Conservation (phyloP, 371 early-diverging fungal genomes). For the Mucor velutinosus region DNA sequence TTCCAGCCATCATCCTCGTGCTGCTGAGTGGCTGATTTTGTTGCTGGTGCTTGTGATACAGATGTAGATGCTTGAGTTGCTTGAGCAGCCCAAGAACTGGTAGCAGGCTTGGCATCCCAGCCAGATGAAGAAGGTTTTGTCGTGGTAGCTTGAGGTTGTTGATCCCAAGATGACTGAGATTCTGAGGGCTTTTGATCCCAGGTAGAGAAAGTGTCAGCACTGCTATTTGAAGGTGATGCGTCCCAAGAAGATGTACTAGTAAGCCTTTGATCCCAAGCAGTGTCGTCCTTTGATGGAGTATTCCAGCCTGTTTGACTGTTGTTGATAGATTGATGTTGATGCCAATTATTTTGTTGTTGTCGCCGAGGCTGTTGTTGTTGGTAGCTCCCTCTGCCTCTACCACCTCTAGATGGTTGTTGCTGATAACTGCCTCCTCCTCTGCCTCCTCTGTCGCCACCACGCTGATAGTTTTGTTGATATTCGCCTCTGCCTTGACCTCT, state of each 20-base stretch:
- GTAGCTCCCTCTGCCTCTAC: not conserved
- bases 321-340: not conserved
- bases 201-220: not conserved
- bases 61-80: not conserved
- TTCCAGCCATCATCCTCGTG: conserved; percentile 10
- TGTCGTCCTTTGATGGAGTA: not conserved
- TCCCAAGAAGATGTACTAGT: not conserved
- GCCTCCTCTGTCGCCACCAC: not conserved
- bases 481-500: not conserved
- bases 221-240: not conserved
- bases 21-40: not conserved
- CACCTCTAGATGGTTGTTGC: not conserved
- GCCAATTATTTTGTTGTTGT: not conserved
- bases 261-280: not conserved
- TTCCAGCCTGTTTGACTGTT: not conserved
- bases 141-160: not conserved
- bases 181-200: not conserved
- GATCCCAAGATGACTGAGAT: not conserved
- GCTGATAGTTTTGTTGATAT: not conserved
- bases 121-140: too few species aligned
- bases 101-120: not conserved
- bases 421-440: not conserved
- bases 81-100: not conserved
- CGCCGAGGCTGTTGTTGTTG: conserved; percentile 1
- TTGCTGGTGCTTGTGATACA: not conserved